A percentile compares a stretch with the other conserved stretches of the same genome.
phyloP scores from a whole-genome alignment of 306 rosid genomes.

The Trifolium repens region DNA sequence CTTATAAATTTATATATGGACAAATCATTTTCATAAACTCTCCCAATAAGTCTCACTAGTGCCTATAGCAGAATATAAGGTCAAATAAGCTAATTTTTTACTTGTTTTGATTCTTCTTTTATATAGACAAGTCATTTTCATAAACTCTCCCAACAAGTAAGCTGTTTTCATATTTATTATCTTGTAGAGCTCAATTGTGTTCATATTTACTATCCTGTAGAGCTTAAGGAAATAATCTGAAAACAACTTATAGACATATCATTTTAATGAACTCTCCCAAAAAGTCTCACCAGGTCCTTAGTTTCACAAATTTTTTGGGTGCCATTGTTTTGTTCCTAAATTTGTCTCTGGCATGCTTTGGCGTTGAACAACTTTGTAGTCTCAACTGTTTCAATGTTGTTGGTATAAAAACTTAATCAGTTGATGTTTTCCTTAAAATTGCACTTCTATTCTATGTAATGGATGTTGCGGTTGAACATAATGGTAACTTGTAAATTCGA shows the following conservation, averaged over 20 bases:
- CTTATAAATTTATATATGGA: no score
- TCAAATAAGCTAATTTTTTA: no score
- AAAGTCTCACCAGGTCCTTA: neutral
- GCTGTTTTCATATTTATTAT: no score
- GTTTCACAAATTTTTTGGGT: neutral
- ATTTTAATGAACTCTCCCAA: neutral
- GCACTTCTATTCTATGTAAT: neutral
- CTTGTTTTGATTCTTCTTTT: no score
- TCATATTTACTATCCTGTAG: neutral
- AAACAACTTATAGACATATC: neutral
- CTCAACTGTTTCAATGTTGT: neutral
- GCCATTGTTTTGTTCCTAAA: neutral
- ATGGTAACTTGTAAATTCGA: no score
- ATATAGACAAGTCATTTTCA: no score
- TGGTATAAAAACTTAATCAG: neutral
- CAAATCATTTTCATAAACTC: no score
- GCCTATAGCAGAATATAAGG: no score
- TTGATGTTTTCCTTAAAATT: neutral
- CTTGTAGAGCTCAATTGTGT: neutral
- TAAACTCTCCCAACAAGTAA: no score
- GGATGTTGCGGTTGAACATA: no score
- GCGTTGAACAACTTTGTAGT: neutral
- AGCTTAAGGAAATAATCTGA: neutral
- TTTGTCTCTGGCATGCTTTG: constrained; percentile 16
- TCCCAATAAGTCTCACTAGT: no score